These are phyloP conservation scores for Xeromyces bisporus DNA, from an alignment of 495 filamentous ascomycete species.

Conservation along the genomic window DNA sequence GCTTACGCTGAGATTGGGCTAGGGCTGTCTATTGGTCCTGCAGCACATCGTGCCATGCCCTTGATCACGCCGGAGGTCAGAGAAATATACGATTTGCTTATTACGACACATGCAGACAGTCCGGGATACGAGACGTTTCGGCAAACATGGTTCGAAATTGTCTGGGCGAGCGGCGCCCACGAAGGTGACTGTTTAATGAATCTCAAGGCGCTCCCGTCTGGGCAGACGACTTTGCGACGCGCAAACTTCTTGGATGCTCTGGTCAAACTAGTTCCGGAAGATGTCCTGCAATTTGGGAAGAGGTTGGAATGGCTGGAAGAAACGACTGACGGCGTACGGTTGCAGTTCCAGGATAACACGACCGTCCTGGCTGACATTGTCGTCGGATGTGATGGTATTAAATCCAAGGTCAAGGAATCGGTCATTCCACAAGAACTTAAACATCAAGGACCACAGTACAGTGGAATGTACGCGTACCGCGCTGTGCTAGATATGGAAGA, in stretches of 20 bases:
- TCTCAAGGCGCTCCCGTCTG: constrained; percentile 16
- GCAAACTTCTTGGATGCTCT: constrained; percentile 45
- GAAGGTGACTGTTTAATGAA: constrained; percentile 15
- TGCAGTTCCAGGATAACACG: constrained; percentile 20
- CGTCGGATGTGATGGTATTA: constrained; percentile 44
- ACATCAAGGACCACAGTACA: constrained; percentile 22
- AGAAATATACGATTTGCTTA: constrained; percentile 16
- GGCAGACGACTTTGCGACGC: constrained; percentile 27
- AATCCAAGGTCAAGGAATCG: constrained; percentile 27
- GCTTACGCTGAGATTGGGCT: constrained; percentile 40
- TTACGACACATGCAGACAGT: constrained; percentile 15
- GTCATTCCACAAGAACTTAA: constrained; percentile 24
- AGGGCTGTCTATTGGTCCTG: constrained; percentile 41
- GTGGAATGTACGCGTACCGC: constrained; percentile 38
- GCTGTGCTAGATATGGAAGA: constrained; percentile 44
- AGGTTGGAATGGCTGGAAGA: constrained; percentile 10
- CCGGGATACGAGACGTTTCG: constrained; percentile 10
- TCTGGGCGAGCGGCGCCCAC: constrained; percentile 10
- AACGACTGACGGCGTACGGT: constrained; percentile 4
- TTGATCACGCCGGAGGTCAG: constrained; percentile 27
- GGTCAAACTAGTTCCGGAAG: constrained; percentile 34
- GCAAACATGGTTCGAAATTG: constrained; percentile 15
- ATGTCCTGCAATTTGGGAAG: constrained; percentile 20
- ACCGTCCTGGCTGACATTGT: constrained; percentile 22
- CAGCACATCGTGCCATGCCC: constrained; percentile 37